These are phyloP conservation scores for Gossypium gossypioides DNA, from an alignment of 441 rosid species.

Conservation along the genomic window DNA sequence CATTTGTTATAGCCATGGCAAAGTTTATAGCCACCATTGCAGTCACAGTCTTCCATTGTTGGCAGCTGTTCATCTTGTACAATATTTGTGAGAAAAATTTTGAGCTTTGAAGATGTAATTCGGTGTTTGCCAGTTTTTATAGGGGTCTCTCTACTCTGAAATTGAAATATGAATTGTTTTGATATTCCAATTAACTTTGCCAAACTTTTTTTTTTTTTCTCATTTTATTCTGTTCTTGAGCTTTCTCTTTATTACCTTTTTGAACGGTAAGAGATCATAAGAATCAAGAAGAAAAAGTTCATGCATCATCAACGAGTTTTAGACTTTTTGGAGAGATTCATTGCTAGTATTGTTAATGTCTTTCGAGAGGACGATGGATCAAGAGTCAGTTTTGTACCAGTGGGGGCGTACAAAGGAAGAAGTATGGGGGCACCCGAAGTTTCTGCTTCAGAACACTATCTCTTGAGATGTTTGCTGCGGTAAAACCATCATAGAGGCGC, in stretches of 20 bases:
- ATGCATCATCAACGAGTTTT: neutral
- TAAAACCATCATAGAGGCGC: too few species aligned
- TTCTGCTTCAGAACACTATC: too few species aligned
- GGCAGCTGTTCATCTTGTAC: constrained; percentile 18
- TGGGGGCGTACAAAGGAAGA: too few species aligned
- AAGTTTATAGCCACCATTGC: constrained; percentile 23
- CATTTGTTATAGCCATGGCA: constrained; percentile 31
- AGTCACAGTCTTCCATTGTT: constrained; percentile 33
- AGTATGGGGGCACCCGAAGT: too few species aligned
- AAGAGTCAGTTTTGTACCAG: too few species aligned
- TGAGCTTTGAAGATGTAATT: neutral
- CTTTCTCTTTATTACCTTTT: neutral
- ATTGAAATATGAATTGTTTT: constrained; percentile 14
- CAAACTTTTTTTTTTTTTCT: neutral
- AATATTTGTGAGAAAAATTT: neutral
- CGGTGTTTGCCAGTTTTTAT: neutral
- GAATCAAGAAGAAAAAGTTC: constrained; percentile 7
- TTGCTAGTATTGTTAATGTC: neutral
- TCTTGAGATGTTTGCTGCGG: too few species aligned
- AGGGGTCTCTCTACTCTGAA: neutral
- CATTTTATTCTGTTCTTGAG: neutral
- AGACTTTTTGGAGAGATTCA: neutral
- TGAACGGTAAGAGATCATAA: neutral
- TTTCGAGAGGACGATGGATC: too few species aligned
- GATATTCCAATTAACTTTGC: constrained; percentile 14